Evolutionary conservation across 352 stramenopile genomes (phyloP).

Genomic region (Globisporangium abappressorium): DNA sequence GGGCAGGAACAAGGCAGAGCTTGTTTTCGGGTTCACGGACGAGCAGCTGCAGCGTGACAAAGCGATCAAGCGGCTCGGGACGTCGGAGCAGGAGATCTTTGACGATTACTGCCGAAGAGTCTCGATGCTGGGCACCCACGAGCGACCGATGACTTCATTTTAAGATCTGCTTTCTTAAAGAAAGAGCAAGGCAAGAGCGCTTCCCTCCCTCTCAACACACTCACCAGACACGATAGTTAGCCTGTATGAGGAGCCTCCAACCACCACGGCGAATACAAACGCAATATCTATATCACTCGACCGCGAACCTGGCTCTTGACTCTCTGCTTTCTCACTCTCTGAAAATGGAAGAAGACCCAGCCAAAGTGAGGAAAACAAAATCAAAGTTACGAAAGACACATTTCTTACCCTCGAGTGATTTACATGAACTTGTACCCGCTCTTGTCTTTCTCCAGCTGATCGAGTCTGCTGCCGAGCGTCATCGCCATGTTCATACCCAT

Average conservation of each 20-base stretch:
- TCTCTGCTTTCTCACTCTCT: not conserved
- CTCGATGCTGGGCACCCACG: conserved; percentile 39
- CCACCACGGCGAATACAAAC: not conserved
- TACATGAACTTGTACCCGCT: conserved; percentile 30
- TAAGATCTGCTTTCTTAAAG: not conserved
- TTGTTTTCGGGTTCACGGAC: conserved; percentile 62
- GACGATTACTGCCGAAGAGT: conserved; percentile 55
- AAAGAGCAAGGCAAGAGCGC: not conserved
- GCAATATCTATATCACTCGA: conserved; percentile 4
- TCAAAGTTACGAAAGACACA: not conserved
- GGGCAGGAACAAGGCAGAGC: conserved; percentile 42
- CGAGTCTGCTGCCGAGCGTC: conserved; percentile 65
- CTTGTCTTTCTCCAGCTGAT: conserved; percentile 74
- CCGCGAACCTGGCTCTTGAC: not conserved
- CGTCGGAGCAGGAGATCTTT: conserved; percentile 59
- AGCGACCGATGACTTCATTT: conserved; percentile 16
- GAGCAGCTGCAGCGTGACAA: conserved; percentile 59
- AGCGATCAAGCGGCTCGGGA: conserved; percentile 55
- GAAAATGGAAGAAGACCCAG: not conserved
- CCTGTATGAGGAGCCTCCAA: not conserved
- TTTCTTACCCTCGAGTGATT: not conserved
- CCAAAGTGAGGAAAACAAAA: not conserved
- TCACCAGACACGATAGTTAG: not conserved
- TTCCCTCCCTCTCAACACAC: not conserved
- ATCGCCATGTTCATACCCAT: conserved; percentile 23